Evolutionary conservation across 345 rosid species (phyloP).

Genomic region (Hevea brasiliensis): DNA sequence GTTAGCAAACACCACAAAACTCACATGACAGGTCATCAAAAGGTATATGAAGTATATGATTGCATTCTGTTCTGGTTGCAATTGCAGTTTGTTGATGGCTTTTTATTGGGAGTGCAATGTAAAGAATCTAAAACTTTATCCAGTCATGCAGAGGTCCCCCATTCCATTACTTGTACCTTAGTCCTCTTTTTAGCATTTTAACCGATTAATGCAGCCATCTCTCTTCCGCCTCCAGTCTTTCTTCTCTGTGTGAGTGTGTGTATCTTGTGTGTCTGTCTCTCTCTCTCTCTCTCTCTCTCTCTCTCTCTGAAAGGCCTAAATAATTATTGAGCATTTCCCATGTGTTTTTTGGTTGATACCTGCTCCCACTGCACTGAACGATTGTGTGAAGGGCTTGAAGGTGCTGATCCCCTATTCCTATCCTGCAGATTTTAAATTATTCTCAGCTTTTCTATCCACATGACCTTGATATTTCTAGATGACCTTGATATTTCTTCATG

Average conservation of each 20-base stretch:
- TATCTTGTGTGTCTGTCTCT: too few species aligned
- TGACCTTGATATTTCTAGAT: too few species aligned
- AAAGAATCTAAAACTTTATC: neutral
- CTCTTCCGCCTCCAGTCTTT: neutral
- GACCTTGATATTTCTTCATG: neutral
- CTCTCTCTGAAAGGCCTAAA: too few species aligned
- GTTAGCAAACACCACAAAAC: constrained; percentile 73
- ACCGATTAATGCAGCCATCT: neutral
- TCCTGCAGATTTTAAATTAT: neutral
- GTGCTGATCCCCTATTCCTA: neutral
- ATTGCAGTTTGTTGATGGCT: constrained; percentile 1
- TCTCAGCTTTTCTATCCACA: neutral
- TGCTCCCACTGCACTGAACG: neutral
- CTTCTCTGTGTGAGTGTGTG: neutral
- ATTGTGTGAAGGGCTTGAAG: neutral
- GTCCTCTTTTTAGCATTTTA: neutral
- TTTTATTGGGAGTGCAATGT: constrained; percentile 7
- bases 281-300: too few species aligned
- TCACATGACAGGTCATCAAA: constrained; percentile 90
- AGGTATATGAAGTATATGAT: constrained; percentile 40
- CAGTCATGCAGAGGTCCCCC: too few species aligned
- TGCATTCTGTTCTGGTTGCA: neutral
- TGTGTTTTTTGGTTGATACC: neutral
- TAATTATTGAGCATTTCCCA: too few species aligned
- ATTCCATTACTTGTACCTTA: neutral